Conservation (phyloP, 164 flowering plant genomes). For the Stephania yunnanensis region DNA sequence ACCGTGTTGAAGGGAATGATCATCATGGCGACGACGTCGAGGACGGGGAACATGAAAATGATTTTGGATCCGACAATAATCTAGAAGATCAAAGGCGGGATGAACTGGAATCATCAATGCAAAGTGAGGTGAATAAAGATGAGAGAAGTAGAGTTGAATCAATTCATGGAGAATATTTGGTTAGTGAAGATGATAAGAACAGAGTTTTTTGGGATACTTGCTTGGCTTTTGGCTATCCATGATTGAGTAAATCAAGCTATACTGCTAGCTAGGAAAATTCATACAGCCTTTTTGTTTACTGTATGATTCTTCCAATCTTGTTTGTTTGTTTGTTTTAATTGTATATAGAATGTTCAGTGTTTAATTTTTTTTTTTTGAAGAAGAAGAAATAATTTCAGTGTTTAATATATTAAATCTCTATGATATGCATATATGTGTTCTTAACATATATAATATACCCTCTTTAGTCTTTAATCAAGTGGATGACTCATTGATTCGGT, state of each 20-base stretch:
- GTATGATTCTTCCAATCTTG: neutral
- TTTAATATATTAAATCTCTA: no score
- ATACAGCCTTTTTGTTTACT: neutral
- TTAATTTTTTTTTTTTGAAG: no score
- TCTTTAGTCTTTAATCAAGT: no score
- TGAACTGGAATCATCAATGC: neutral
- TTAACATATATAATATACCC: no score
- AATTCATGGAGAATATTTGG: neutral
- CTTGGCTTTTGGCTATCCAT: conserved; percentile 6
- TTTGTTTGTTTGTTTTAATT: no score
- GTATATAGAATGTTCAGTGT: no score
- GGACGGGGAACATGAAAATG: neutral
- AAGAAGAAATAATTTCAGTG: no score
- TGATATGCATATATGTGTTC: no score
- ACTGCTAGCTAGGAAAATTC: neutral
- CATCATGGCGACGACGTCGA: neutral
- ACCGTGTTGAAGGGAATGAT: neutral
- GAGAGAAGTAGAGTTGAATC: neutral
- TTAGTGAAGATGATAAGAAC: conserved; percentile 11
- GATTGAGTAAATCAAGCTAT: neutral
- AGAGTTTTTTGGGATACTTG: conserved; percentile 13
- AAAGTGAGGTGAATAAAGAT: neutral
- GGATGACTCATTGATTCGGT: no score
- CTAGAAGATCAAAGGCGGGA: neutral
- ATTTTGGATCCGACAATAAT: neutral